Evolutionary conservation across 2,329 filamentous ascomycete species (phyloP), one percentile per base, ranked within the genome.

Genomic region (Aspergillus sclerotialis): DNA sequence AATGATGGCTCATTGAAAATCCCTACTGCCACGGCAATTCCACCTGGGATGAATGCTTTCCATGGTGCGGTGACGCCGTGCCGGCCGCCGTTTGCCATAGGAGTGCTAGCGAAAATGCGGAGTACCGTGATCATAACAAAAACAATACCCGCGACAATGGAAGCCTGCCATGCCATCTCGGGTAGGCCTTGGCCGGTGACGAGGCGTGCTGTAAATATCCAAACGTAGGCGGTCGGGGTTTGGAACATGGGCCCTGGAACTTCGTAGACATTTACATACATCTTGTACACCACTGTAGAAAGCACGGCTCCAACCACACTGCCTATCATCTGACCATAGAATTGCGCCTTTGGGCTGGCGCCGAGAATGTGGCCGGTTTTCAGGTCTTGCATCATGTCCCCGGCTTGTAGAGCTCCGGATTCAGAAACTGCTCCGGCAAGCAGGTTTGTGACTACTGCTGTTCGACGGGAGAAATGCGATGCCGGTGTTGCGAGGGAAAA

Each of bases 1-100:
- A 98, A 98, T 0, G 87, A 94, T 0, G 92, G 92, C 1, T 90
- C 87, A 51, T 96, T 98, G 64, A 96, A 98, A 79, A 98, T 98
- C 31, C 92, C 89, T 50, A 95, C 87, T 25, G 92, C 92, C 13
- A 98, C 90, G 3, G 92, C 90, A 51, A 98, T 95, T 0, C 92
- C 92, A 5, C 92, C 90, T 0, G 92, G 92, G 9, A 98, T 70
- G 56, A 78, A 84, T 2, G 78, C 68, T 49, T 84, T 73, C 87
- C 86, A 94, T 5, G 52, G 50, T 1, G 60, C 50, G 40, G 65
- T 61, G 45, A 67, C 51, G 44, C 27, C 57, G 58, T 11, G 58
- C 5, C 42, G 47, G 4, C 53, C 48, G 28, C 61, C 34, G 50
- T 46, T 46, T 4, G 53, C 45, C 33, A 53, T 49, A 9, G 58